Percentiles rank a stretch among this genome's conserved stretches.
These are phyloP conservation scores for Fraxinus pennsylvanica DNA, from an alignment of 257 asterid genomes.

Conservation along the genomic window DNA sequence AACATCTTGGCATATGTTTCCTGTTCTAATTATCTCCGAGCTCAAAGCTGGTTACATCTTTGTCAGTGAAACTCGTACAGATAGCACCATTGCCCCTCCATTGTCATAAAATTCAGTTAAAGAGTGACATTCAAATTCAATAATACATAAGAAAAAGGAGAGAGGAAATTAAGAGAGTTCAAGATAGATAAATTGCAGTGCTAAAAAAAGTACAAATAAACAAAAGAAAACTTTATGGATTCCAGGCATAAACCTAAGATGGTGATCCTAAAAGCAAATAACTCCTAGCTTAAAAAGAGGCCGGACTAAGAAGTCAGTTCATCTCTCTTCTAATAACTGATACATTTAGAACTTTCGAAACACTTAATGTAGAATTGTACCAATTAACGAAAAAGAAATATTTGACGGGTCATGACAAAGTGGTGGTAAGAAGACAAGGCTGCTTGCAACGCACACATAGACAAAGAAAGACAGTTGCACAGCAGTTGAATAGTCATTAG, in stretches of 20 bases:
- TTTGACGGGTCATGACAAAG: background rate
- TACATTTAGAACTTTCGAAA: background rate
- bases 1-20: too few species aligned
- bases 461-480: background rate
- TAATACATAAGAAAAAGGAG: background rate
- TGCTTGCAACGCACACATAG: background rate
- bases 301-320: slow-evolving; percentile 1
- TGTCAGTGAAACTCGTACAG: too few species aligned
- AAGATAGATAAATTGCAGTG: background rate
- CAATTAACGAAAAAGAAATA: background rate
- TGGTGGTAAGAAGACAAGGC: background rate
- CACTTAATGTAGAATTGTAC: background rate
- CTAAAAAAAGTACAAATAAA: background rate
- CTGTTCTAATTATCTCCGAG: too few species aligned
- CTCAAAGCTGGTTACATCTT: too few species aligned
- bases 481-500: slow-evolving; percentile 22
- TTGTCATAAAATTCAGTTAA: too few species aligned
- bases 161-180: background rate
- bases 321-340: background rate
- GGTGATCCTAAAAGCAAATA: background rate
- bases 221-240: background rate
- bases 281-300: background rate
- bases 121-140: background rate
- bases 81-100: too few species aligned
- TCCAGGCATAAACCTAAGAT: background rate